phyloP scores from a whole-genome alignment of 192 early-diverging fungal species.

The Coemansia sp. region DNA sequence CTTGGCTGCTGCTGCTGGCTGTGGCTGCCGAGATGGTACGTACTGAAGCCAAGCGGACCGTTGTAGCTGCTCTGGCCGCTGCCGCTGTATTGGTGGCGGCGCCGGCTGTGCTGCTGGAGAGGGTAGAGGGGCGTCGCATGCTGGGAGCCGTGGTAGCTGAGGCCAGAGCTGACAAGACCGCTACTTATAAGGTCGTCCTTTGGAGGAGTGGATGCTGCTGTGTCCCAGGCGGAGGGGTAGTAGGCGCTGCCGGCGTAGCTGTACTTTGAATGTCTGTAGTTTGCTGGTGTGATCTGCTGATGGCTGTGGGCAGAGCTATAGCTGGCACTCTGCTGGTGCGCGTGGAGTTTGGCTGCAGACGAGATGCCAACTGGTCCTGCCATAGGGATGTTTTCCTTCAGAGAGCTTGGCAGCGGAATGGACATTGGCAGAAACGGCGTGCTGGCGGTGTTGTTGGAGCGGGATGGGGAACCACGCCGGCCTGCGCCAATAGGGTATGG shows the following conservation, averaged over 20 bases:
- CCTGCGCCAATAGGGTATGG: background rate
- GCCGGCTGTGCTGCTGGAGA: background rate
- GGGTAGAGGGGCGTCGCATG: background rate
- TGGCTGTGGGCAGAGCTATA: background rate
- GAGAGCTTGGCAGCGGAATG: slow-evolving; percentile 21
- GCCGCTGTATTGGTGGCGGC: background rate
- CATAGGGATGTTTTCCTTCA: background rate
- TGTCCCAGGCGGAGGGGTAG: slow-evolving; percentile 1
- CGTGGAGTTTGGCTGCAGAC: background rate
- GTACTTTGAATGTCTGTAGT: background rate
- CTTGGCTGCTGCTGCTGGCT: slow-evolving; percentile 5
- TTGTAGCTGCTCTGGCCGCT: slow-evolving; percentile 12
- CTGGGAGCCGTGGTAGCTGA: background rate
- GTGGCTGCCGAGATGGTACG: background rate
- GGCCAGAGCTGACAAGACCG: background rate
- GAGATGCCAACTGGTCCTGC: background rate
- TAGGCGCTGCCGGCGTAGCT: background rate
- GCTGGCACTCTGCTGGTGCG: background rate
- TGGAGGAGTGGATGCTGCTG: background rate
- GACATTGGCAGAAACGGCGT: slow-evolving; percentile 14
- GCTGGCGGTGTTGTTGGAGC: background rate
- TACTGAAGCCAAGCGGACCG: slow-evolving; percentile 4
- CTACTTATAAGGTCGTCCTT: background rate
- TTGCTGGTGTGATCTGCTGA: background rate
- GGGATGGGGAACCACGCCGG: background rate